Evolutionary conservation across 306 rosid genomes (phyloP).

Genomic region (Fagus sylvatica): DNA sequence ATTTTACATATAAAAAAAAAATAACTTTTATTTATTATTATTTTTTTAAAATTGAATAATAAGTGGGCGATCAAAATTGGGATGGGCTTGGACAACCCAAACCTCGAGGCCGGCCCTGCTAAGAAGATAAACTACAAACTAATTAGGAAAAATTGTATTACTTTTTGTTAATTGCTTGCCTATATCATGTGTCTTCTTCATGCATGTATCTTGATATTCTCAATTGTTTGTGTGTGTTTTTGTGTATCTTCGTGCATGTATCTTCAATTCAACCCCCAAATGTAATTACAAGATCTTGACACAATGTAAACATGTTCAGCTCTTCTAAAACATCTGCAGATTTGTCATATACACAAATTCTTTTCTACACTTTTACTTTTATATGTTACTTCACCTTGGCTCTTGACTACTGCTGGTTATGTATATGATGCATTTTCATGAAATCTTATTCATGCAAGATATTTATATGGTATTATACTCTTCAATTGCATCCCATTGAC

Average conservation of each 20-base stretch:
- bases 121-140: too few relatives aligned
- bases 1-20: too few relatives aligned
- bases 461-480: neutral
- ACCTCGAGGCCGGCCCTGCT: too few relatives aligned
- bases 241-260: too few relatives aligned
- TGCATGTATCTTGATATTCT: neutral
- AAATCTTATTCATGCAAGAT: neutral
- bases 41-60: too few relatives aligned
- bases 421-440: too few relatives aligned
- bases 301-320: neutral
- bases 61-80: too few relatives aligned
- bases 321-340: neutral
- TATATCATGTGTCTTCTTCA: neutral
- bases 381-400: neutral
- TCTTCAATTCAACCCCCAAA: neutral
- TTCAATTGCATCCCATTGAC: neutral
- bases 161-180: neutral
- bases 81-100: too few relatives aligned
- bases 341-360: neutral
- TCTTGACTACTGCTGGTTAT: neutral
- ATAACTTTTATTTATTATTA: too few relatives aligned
- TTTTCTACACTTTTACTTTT: neutral
- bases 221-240: neutral
- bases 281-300: neutral
- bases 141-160: neutral